Conservation (phyloP, 2,329 filamentous ascomycete genomes). For the Stagonosporopsis tanaceti region DNA sequence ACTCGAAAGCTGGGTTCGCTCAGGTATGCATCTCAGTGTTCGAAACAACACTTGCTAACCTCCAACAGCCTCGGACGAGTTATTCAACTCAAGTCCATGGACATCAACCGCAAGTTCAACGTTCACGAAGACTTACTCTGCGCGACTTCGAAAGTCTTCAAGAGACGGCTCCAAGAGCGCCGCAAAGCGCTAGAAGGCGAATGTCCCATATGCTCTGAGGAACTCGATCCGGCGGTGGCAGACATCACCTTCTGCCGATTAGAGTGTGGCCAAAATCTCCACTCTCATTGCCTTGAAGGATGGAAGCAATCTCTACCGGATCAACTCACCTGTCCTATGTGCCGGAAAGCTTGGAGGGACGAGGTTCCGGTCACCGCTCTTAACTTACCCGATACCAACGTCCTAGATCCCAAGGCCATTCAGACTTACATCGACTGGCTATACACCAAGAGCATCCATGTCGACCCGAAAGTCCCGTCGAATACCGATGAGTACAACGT, state of each 20-base stretch:
- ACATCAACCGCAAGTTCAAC: neutral
- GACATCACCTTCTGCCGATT: neutral
- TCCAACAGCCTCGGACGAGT: neutral
- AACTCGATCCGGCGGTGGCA: neutral
- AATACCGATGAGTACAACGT: neutral
- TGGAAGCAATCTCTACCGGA: neutral
- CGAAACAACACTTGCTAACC: neutral
- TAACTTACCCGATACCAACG: neutral
- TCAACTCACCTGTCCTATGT: constrained; percentile 26
- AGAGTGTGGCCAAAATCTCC: neutral
- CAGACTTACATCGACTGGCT: constrained; percentile 27
- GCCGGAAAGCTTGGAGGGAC: constrained; percentile 20
- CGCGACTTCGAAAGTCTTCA: neutral
- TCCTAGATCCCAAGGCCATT: constrained; percentile 1
- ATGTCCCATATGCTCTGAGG: neutral
- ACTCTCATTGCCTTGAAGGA: neutral
- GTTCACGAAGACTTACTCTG: constrained; percentile 20
- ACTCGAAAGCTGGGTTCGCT: neutral
- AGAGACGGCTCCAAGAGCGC: neutral
- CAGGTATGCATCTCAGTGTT: neutral
- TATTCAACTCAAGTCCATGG: neutral
- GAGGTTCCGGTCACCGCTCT: neutral
- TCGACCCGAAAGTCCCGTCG: neutral
- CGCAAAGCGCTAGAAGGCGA: neutral
- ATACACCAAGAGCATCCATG: constrained; percentile 8